Conservation (phyloP, 805 yeast genomes). For the Kodamaea kaohsiungensis region DNA sequence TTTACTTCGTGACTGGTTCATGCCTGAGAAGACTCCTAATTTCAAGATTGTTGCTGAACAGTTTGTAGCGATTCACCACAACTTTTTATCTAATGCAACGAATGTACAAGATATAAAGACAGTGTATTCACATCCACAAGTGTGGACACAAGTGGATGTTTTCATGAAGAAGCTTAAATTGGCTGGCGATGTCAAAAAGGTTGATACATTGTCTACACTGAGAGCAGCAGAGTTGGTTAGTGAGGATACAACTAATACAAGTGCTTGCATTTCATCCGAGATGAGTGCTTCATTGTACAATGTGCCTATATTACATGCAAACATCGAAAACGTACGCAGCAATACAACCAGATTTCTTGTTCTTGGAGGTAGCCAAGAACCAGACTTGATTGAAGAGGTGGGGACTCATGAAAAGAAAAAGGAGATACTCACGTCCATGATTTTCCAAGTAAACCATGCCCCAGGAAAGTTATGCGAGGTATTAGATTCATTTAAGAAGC, state of each 20-base stretch:
- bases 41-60: slow-evolving; percentile 73
- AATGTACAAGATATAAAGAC: slow-evolving; percentile 48
- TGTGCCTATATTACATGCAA: slow-evolving; percentile 52
- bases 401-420: background rate
- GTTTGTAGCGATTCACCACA: slow-evolving; percentile 80
- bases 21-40: slow-evolving; percentile 25
- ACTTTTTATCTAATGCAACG: slow-evolving; percentile 53
- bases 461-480: slow-evolving; percentile 78
- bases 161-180: slow-evolving; percentile 46
- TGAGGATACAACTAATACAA: slow-evolving; percentile 32
- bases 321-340: slow-evolving; percentile 69
- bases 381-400: slow-evolving; percentile 5
- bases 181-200: slow-evolving; percentile 39
- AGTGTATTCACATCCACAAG: slow-evolving; percentile 94
- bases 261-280: slow-evolving; percentile 73
- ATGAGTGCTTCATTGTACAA: slow-evolving; percentile 64
- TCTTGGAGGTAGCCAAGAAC: slow-evolving; percentile 39
- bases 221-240: slow-evolving; percentile 73
- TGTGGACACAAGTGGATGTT: slow-evolving; percentile 85
- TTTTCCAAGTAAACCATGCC: slow-evolving; percentile 62
- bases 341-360: slow-evolving; percentile 88
- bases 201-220: slow-evolving; percentile 80
- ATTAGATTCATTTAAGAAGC: slow-evolving; percentile 53
- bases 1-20: slow-evolving; percentile 67
- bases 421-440: slow-evolving; percentile 50